Percentiles rank a stretch among this genome's conserved stretches.
Evolutionary conservation across 2,329 filamentous ascomycete genomes (phyloP).

Genomic region (Sarocladiaceae sp.): DNA sequence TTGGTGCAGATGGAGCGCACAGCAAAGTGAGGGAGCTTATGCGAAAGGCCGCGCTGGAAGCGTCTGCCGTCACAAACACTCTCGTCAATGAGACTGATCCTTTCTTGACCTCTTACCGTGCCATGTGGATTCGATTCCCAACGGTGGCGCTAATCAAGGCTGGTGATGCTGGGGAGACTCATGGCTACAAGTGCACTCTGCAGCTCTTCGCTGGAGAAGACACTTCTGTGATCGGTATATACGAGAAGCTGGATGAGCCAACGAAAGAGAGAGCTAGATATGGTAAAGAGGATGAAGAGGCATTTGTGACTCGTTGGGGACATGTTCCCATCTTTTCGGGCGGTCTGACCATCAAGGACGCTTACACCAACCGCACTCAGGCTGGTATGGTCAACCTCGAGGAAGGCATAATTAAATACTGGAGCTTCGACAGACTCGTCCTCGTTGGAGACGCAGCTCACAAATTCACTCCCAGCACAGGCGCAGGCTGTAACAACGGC

Average conservation of each 20-base stretch:
- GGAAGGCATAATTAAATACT: constrained; percentile 22
- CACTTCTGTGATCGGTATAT: constrained; percentile 20
- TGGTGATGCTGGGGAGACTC: constrained; percentile 2
- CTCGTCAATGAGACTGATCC: constrained; percentile 22
- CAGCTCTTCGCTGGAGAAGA: constrained; percentile 21
- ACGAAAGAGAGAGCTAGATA: constrained; percentile 22
- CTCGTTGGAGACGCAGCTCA: constrained; percentile 28
- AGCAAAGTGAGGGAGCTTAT: constrained; percentile 16
- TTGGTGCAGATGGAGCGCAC: constrained; percentile 19
- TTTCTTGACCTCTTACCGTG: constrained; percentile 26
- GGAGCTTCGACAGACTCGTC: constrained; percentile 13
- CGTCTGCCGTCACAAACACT: background rate
- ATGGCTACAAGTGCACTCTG: background rate
- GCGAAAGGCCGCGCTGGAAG: constrained; percentile 23
- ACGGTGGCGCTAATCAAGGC: constrained; percentile 3
- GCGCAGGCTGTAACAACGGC: constrained; percentile 25
- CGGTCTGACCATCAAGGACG: constrained; percentile 21
- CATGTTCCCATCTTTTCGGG: constrained; percentile 20
- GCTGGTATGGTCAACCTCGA: constrained; percentile 22
- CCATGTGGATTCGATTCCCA: constrained; percentile 30
- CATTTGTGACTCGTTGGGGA: constrained; percentile 17
- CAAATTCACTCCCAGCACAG: constrained; percentile 26
- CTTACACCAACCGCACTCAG: constrained; percentile 15
- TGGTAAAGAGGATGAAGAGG: constrained; percentile 23
- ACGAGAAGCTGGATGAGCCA: constrained; percentile 20